Percentiles rank a stretch among this genome's conserved stretches.
These are phyloP conservation scores for Clonostachys rhizophaga DNA, from an alignment of 2,329 filamentous ascomycete species.

Conservation along the genomic window DNA sequence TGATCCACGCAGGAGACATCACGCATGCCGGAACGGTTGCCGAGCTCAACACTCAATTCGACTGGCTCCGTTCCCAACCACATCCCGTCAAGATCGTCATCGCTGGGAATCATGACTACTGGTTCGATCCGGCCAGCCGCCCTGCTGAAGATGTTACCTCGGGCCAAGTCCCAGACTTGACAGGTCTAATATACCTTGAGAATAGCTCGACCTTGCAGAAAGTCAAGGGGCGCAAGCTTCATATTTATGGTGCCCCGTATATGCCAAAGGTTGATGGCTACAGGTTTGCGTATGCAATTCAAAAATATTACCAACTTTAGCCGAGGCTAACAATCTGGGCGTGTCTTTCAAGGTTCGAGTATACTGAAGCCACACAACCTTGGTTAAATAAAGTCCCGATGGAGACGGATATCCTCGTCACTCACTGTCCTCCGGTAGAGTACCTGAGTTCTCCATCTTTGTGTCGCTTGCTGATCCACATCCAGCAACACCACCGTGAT, in stretches of 20 bases:
- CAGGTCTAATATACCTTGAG: conserved; percentile 7
- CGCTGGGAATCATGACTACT: conserved; percentile 36
- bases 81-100: conserved; percentile 34
- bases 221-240: conserved; percentile 31
- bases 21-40: conserved; percentile 11
- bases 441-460: neutral
- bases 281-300: conserved; percentile 50
- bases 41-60: neutral
- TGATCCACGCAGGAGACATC: conserved; percentile 39
- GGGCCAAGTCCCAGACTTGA: neutral
- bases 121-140: conserved; percentile 11
- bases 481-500: conserved; percentile 62
- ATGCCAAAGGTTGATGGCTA: conserved; percentile 69
- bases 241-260: conserved; percentile 75
- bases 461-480: neutral
- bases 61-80: conserved; percentile 6
- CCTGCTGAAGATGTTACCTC: conserved; percentile 5
- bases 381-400: conserved; percentile 69
- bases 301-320: conserved; percentile 2
- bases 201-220: conserved; percentile 1
- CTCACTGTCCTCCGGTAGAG: conserved; percentile 69
- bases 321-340: too few relatives aligned
- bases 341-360: conserved; percentile 59
- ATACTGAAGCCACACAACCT: conserved; percentile 59
- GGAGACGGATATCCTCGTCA: conserved; percentile 74